Evolutionary conservation across 169 alveolate genomes (phyloP).

Genomic region (Amoebophrya sp.): DNA sequence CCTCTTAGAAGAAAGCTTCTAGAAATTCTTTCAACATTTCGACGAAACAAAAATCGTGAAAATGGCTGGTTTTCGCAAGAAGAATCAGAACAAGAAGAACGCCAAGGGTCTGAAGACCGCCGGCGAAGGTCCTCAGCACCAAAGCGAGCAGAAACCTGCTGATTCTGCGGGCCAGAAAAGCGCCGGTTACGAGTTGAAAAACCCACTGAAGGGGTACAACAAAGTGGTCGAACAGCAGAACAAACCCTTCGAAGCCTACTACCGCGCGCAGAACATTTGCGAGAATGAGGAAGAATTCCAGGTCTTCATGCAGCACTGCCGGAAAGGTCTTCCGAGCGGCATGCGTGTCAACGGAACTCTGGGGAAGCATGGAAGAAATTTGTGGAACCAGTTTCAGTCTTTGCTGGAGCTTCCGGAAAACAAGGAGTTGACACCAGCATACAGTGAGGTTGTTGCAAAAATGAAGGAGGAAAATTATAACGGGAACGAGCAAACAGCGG

Average conservation of each 20-base stretch:
- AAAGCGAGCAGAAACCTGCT: too few relatives aligned
- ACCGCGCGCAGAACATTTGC: constrained; percentile 6
- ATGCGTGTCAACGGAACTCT: constrained; percentile 2
- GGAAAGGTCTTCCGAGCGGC: background rate
- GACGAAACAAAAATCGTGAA: too few relatives aligned
- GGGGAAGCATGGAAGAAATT: background rate
- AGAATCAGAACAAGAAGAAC: constrained; percentile 12
- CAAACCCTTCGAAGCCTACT: background rate
- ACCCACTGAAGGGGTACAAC: constrained; percentile 6
- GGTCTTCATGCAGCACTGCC: background rate
- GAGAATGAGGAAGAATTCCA: background rate
- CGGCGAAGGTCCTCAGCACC: too few relatives aligned
- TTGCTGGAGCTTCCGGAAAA: background rate
- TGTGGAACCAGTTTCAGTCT: background rate
- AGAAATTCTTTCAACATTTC: too few relatives aligned
- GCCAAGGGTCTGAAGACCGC: background rate
- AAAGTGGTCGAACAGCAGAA: background rate
- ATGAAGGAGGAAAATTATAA: too few relatives aligned
- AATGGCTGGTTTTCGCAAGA: background rate
- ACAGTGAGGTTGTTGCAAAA: too few relatives aligned
- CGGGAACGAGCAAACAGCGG: too few relatives aligned
- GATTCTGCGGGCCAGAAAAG: background rate
- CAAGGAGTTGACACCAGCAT: background rate
- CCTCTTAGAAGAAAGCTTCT: too few relatives aligned
- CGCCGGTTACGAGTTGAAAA: background rate